These are phyloP conservation scores for Aquilaria yunnanensis DNA, from an alignment of 345 rosid genomes.

Conservation along the genomic window DNA sequence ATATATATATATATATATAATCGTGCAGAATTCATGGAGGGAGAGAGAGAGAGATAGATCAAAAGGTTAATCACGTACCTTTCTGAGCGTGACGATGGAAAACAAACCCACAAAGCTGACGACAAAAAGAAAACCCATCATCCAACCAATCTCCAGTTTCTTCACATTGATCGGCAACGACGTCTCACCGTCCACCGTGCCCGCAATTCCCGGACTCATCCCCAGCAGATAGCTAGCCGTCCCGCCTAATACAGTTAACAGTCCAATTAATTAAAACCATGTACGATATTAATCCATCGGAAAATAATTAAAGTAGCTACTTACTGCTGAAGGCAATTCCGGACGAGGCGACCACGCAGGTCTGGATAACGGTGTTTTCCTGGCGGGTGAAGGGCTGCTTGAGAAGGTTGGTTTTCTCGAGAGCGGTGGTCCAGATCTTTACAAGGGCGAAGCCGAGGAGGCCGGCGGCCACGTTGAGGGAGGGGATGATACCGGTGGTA, in stretches of 20 bases:
- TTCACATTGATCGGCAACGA: constrained; percentile 38
- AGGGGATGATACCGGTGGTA: constrained; percentile 66
- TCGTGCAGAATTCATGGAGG: too few species aligned
- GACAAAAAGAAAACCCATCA: constrained; percentile 64
- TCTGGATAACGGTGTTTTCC: constrained; percentile 83
- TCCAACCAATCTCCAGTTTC: constrained; percentile 62
- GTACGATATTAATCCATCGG: neutral
- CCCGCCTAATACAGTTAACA: constrained; percentile 44
- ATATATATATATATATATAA: too few species aligned
- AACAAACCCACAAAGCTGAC: constrained; percentile 92
- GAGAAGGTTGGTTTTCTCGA: constrained; percentile 40
- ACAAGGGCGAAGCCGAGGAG: constrained; percentile 48
- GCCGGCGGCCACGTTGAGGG: constrained; percentile 62
- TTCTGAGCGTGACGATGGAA: constrained; percentile 73
- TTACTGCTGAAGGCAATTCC: constrained; percentile 96
- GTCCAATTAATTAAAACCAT: too few species aligned
- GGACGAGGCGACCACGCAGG: constrained; percentile 85
- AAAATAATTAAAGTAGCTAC: constrained; percentile 5
- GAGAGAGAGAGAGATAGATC: too few species aligned
- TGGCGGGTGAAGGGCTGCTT: constrained; percentile 82
- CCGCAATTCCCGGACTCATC: constrained; percentile 56
- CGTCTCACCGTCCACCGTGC: constrained; percentile 49
- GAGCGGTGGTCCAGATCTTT: constrained; percentile 34
- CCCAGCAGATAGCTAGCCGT: constrained; percentile 76
- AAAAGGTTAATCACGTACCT: constrained; percentile 25